Base-by-base conservation (phyloP, 768 basidiomycete species). In the Neoboletus brunneissimus region DNA sequence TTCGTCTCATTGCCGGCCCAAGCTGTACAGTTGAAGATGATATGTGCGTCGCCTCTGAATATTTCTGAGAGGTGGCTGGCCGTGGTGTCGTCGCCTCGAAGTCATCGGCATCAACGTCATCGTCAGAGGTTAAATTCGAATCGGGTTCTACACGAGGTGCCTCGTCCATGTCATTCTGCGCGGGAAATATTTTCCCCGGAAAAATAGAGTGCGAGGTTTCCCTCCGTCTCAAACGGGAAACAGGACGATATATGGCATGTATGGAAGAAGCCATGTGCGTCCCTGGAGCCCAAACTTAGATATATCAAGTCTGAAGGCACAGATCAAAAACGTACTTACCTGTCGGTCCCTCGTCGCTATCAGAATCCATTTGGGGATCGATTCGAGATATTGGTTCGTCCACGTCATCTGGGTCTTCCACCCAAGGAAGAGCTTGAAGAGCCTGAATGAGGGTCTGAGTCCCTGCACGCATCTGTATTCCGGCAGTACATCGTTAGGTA, bases 381-480 rank as follows among this genome's bases (percentile, higher is more conserved):
- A 70, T 65, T 37, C 76, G 77, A 56, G 75, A 71, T 12, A 77
- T 64, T 29, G 77, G 71, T 47, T 86, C 89, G 40, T 88, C 87
- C 32, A 87, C 86, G 54, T 84, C 84, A 59, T 91, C 88, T 10
- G 81, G 78, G 56, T 79, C 81, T 40, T 85, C 84, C 34, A 81
- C 79, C 87, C 86, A 89, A 20, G 91, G 92, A 41, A 93, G 77
- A 2, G 90, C 91, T 64, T 93, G 91, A 15, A 94, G 77, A 4
- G 89, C 91, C 73, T 93, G 91, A 38, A 94, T 93, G 48, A 94
- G 82, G 3, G 91, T 89, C 68, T 94, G 92, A 3, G 91, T 94
- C 16, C 91, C 91, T 25, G 86, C 83, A 40, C 89, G 86, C 85
- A 94, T 88, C 91, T 94, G 66, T 37, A 60, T 45, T 56, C 55